phyloP scores from a whole-genome alignment of 129 eudicot genomes.

The Cynara cardunculus region DNA sequence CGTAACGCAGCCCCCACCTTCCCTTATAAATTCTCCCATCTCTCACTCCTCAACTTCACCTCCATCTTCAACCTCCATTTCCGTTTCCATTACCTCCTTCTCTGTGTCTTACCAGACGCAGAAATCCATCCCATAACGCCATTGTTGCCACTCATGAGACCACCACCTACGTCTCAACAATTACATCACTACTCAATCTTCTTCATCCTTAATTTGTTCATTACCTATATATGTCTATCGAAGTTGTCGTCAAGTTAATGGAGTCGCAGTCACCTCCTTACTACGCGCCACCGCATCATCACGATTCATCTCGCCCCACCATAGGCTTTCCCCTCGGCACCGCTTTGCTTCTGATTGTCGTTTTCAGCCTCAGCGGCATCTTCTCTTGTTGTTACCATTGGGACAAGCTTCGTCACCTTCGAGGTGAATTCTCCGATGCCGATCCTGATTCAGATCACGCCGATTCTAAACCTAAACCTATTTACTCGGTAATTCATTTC shows the following conservation, averaged over 20 bases:
- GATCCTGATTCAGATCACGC: slow-evolving; percentile 44
- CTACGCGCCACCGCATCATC: slow-evolving; percentile 50
- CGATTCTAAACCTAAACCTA: slow-evolving; percentile 50
- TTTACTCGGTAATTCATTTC: slow-evolving; percentile 38
- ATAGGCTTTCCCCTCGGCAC: slow-evolving; percentile 87
- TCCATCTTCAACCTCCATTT: background rate
- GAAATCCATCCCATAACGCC: background rate
- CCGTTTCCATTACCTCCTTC: background rate
- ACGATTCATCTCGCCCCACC: slow-evolving; percentile 61
- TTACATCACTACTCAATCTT: background rate
- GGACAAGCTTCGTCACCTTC: slow-evolving; percentile 72
- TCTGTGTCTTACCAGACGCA: slow-evolving; percentile 19
- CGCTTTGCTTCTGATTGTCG: slow-evolving; percentile 63
- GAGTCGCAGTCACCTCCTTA: slow-evolving; percentile 46
- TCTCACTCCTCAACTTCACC: slow-evolving; percentile 3
- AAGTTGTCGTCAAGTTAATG: slow-evolving; percentile 3
- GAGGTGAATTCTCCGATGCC: slow-evolving; percentile 36
- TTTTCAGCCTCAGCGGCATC: slow-evolving; percentile 80
- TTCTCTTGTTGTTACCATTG: slow-evolving; percentile 93
- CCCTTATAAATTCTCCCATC: slow-evolving; percentile 17
- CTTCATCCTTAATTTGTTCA: background rate
- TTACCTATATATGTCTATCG: background rate
- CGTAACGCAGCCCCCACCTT: slow-evolving; percentile 17
- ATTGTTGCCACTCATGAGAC: slow-evolving; percentile 13
- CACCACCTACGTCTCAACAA: background rate